These are phyloP conservation scores for Kwoniella shivajii DNA, from an alignment of 1,284 basidiomycete species.

Conservation along the genomic window DNA sequence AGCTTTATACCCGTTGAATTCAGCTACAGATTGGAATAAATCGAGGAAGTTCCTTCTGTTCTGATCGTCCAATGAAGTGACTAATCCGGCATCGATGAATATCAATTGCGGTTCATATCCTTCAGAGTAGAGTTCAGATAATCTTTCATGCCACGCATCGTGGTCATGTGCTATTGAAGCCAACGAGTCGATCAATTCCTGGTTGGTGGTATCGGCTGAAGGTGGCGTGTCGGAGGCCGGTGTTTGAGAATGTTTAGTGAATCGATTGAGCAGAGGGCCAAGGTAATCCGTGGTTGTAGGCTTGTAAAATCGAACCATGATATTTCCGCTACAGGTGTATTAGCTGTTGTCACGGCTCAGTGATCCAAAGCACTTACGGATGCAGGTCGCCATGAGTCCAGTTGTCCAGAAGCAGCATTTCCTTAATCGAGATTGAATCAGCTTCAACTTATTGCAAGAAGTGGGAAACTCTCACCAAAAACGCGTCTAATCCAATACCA, in stretches of 20 bases:
- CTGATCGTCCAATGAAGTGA: conserved; percentile 76
- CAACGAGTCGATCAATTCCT: conserved; percentile 69
- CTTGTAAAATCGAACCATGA: conserved; percentile 94
- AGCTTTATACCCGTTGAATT: conserved; percentile 93
- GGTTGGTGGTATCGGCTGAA: conserved; percentile 20
- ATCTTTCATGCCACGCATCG: conserved; percentile 69
- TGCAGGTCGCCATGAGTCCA: conserved; percentile 92
- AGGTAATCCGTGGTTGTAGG: conserved; percentile 68
- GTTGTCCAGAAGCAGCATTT: conserved; percentile 98
- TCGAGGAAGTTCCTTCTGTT: conserved; percentile 95
- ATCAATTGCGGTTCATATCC: conserved; percentile 94
- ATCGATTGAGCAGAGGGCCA: conserved; percentile 42
- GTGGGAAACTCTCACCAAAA: conserved; percentile 66
- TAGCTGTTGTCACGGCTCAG: conserved; percentile 16
- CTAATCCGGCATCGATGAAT: conserved; percentile 93
- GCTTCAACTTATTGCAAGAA: background rate
- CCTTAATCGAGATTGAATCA: conserved; percentile 57
- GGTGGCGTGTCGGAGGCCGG: conserved; percentile 21
- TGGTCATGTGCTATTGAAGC: conserved; percentile 63
- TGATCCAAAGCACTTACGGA: conserved; percentile 36
- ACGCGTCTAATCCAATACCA: conserved; percentile 91
- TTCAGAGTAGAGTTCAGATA: conserved; percentile 65
- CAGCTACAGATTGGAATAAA: conserved; percentile 90
- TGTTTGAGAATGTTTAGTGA: conserved; percentile 25
- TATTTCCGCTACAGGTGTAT: conserved; percentile 79